Conservation (phyloP, 768 basidiomycete genomes). For the Tulasnella sp. region DNA sequence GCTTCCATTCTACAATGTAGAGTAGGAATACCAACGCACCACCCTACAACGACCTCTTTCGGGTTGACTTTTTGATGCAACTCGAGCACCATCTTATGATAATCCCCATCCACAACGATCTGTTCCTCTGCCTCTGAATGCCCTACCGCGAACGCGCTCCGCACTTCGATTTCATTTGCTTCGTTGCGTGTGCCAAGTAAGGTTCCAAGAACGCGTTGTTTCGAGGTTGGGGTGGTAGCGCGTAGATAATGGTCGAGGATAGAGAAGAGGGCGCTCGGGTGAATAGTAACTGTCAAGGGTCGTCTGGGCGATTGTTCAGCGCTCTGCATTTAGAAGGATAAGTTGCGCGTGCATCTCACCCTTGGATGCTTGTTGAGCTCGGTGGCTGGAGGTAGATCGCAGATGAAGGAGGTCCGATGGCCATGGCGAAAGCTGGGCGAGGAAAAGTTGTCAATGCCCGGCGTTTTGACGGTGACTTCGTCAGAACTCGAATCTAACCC, state of each 20-base stretch:
- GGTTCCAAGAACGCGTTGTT: constrained; percentile 90
- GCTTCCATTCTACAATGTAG: too few relatives aligned
- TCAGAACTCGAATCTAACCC: not conserved
- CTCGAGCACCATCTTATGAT: constrained; percentile 88
- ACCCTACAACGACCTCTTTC: constrained; percentile 87
- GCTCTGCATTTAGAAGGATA: not conserved
- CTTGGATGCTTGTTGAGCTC: not conserved
- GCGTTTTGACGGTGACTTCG: not conserved
- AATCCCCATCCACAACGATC: constrained; percentile 94
- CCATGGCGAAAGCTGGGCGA: constrained; percentile 8
- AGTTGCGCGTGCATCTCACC: not conserved
- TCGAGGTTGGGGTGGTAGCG: constrained; percentile 47
- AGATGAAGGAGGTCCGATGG: constrained; percentile 16
- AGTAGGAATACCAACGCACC: constrained; percentile 45
- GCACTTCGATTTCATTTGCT: constrained; percentile 55
- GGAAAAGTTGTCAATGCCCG: constrained; percentile 6
- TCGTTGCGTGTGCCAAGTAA: constrained; percentile 73
- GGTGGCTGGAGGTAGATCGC: constrained; percentile 18
- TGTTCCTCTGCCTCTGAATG: constrained; percentile 89
- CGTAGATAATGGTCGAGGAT: constrained; percentile 96
- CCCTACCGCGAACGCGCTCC: constrained; percentile 80
- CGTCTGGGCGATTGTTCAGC: constrained; percentile 36
- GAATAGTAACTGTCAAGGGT: constrained; percentile 68
- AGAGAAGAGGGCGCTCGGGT: constrained; percentile 86
- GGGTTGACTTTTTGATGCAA: constrained; percentile 75